Conservation (phyloP, 2,329 filamentous ascomycete genomes). For the Elsinoe arachidis region DNA sequence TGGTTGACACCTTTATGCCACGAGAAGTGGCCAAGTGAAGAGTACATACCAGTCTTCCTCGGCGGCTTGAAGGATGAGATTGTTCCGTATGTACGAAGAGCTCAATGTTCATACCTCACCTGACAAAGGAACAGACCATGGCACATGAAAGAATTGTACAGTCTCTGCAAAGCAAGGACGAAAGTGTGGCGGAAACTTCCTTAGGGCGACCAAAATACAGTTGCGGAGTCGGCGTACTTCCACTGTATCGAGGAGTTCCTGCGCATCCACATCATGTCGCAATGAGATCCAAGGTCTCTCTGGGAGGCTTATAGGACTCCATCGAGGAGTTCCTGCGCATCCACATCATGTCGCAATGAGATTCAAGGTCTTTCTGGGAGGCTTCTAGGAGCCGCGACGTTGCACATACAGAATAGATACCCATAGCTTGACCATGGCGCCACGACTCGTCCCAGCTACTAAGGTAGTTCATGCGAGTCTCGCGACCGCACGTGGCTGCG, state of each 20-base stretch:
- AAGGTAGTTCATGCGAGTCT: no score
- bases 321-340: constrained; percentile 69
- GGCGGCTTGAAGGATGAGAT: constrained; percentile 92
- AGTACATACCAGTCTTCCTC: constrained; percentile 69
- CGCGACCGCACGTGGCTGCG: neutral
- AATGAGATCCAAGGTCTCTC: neutral
- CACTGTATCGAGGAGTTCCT: constrained; percentile 83
- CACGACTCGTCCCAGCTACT: no score
- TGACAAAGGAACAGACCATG: constrained; percentile 48
- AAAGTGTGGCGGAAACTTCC: constrained; percentile 87
- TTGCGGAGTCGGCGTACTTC: constrained; percentile 87
- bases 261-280: constrained; percentile 27
- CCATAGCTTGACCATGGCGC: no score
- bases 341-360: constrained; percentile 19
- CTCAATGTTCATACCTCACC: constrained; percentile 23
- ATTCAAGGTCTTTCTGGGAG: no score
- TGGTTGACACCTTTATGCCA: constrained; percentile 86
- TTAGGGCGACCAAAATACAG: constrained; percentile 83
- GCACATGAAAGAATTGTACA: constrained; percentile 83
- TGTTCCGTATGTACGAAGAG: constrained; percentile 61
- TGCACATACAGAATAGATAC: no score
- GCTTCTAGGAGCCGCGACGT: no score
- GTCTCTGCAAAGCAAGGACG: constrained; percentile 61
- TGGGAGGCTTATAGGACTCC: neutral
- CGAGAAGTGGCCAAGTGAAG: constrained; percentile 87